phyloP scores from a whole-genome alignment of 208 protist genomes.

The Leishmania tarentolae region DNA sequence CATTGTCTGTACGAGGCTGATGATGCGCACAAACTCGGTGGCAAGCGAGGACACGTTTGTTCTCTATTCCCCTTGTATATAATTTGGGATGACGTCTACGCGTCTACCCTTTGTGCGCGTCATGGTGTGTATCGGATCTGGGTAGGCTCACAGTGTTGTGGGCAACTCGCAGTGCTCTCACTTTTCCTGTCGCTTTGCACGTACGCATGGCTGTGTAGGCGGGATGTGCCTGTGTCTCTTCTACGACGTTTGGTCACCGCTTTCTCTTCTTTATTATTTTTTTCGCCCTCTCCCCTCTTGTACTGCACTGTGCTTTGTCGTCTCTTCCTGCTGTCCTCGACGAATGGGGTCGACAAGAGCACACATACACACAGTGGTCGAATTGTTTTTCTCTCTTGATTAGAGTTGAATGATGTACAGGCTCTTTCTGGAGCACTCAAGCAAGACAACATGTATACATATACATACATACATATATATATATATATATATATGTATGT shows the following conservation, averaged over 20 bases:
- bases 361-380: not conserved
- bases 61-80: not conserved
- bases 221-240: not conserved
- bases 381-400: not conserved
- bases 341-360: not conserved
- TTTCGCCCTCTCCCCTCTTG: not conserved
- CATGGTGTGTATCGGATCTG: too few species aligned
- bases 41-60: not conserved
- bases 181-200: not conserved
- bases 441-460: not conserved
- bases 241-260: not conserved
- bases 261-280: not conserved
- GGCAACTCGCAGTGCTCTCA: not conserved
- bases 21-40: not conserved
- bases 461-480: not conserved
- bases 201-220: not conserved
- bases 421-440: not conserved
- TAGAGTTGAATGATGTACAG: conserved; percentile 3
- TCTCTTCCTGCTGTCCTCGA: not conserved
- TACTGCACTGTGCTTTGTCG: not conserved
- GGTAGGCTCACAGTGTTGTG: not conserved
- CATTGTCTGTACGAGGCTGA: not conserved
- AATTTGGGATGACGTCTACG: too few species aligned
- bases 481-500: too few species aligned
- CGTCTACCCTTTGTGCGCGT: too few species aligned